phyloP scores from a whole-genome alignment of 2,329 filamentous ascomycete species.

The Phialophora chinensis region DNA sequence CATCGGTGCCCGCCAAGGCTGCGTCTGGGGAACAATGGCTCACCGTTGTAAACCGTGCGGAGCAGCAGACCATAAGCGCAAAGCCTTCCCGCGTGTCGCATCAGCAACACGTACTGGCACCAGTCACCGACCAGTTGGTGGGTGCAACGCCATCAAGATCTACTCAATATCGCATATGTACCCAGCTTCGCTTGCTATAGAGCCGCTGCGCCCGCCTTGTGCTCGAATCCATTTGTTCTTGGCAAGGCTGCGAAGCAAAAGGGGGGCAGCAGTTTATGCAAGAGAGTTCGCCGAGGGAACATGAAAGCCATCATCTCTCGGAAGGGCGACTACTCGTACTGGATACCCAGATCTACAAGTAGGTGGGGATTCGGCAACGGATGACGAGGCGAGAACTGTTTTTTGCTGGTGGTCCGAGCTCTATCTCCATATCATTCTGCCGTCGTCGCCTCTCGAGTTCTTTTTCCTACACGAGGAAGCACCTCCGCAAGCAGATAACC shows the following conservation, averaged over 20 bases:
- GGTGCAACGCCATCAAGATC: background rate
- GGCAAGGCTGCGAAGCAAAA: slow-evolving; percentile 2
- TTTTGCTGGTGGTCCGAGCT: background rate
- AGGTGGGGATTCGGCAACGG: background rate
- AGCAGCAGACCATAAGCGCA: background rate
- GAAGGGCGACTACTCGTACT: too few species aligned
- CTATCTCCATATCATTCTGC: background rate
- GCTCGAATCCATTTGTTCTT: background rate
- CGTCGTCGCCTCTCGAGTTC: background rate
- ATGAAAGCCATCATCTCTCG: background rate
- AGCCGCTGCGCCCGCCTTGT: background rate
- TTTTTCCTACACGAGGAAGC: background rate
- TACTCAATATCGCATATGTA: background rate
- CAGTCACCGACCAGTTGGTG: background rate
- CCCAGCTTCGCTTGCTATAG: background rate
- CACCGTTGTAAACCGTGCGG: background rate
- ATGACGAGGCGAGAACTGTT: background rate
- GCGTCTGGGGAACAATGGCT: background rate
- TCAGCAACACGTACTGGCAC: background rate
- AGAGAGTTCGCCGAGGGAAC: too few species aligned
- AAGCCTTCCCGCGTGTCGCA: background rate
- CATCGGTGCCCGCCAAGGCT: background rate
- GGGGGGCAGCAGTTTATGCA: background rate
- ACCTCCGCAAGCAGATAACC: background rate
- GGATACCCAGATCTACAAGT: background rate